Evolutionary conservation across 2,329 filamentous ascomycete species (phyloP), one percentile per base, ranked within the genome.

Genomic region (Akanthomyces dipterigenus): DNA sequence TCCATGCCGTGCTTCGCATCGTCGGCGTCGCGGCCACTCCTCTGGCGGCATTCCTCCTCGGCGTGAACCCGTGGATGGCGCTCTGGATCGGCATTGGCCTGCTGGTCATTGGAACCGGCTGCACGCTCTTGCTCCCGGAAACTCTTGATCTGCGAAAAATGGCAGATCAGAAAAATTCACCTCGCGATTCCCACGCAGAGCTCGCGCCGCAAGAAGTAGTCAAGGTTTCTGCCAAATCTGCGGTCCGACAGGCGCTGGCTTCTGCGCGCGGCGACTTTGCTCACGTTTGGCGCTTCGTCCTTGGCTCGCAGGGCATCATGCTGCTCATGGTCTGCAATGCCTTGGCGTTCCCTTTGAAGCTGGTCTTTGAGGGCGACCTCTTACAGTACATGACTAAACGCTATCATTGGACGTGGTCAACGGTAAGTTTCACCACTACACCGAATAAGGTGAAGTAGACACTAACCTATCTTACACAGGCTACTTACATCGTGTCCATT

Each of bases 361-460:
- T 76, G 16, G 68, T 71, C 9, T 59, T 75, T 5, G 45, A 71
- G 0, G 69, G 72, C 26, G 73, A 74, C 24, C 62, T 82, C 6
- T 65, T 84, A 2, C 83, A 85, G 66, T 84, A 84, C 65, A 74
- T 80, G 59, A 79, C 78, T 1, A 79, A 77, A 53, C 75, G 81
- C 6, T 85, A 82, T 67, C 56, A 70, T 34, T 79, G 81, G 75
- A 75, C 74, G 8, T 80, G 79, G 77, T 76, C 74, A 45, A 72
- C 71, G 59, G 76, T 77, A 63, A 70, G 18, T 24, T 11, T 12
- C 38, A 31, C 9, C n/a, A 31, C 9, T 11, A 63, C 64, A 8
- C 64, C 22, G 26, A 11, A 14, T 24, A 53, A 16, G 36, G 69
- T 20, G n/a, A 24, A 18, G 9, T 40, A 11, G 16, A 14, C 24